phyloP scores from a whole-genome alignment of 2,329 filamentous ascomycete genomes.

The Sporothrix schenckii region DNA sequence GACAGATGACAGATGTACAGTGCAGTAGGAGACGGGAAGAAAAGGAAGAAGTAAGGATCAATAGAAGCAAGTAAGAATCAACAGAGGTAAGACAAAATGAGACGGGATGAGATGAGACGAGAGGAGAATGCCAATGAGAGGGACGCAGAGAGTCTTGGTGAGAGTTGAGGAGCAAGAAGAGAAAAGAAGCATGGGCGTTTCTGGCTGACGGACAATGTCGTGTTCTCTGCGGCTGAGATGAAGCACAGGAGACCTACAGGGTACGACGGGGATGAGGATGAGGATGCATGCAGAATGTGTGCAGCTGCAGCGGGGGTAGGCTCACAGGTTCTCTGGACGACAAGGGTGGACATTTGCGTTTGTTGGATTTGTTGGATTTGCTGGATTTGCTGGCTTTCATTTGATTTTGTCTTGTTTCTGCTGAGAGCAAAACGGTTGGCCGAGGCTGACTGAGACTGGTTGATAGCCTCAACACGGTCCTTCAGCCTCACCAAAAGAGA shows the following conservation, averaged over 20 bases:
- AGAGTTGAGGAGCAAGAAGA: no score
- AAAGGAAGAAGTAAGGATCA: neutral
- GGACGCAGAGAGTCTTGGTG: no score
- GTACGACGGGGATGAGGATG: neutral
- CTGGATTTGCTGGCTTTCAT: no score
- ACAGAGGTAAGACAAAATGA: neutral
- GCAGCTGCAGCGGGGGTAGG: neutral
- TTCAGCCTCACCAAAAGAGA: no score
- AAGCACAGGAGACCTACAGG: no score
- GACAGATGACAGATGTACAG: neutral
- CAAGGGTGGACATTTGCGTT: neutral
- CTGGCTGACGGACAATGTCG: no score
- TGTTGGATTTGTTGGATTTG: no score
- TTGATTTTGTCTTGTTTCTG: no score
- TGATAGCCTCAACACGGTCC: no score
- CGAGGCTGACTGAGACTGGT: no score
- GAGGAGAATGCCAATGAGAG: neutral
- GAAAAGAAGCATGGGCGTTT: no score
- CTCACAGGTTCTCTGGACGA: neutral
- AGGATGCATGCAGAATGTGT: constrained; percentile 15
- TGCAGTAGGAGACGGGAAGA: neutral
- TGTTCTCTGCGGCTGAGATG: neutral
- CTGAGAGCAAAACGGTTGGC: no score
- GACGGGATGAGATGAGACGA: neutral
- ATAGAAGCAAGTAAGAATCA: neutral